A percentile compares a stretch with the other conserved stretches of the same genome.
These are phyloP conservation scores for Pichia sp. DNA, from an alignment of 1,139 yeast genomes.

Conservation along the genomic window DNA sequence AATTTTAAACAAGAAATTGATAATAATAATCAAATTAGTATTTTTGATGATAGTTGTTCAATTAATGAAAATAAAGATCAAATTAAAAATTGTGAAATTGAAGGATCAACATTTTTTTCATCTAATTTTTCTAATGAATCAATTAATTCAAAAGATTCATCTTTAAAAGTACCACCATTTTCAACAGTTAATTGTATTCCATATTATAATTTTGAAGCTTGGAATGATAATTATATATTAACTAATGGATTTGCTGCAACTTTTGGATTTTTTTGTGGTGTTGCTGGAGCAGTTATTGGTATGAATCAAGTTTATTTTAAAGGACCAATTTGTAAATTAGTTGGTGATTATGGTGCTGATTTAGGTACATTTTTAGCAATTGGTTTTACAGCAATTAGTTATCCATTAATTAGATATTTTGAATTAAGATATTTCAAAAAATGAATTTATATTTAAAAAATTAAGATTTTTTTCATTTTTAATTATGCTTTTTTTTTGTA, in stretches of 20 bases:
- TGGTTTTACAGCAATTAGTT: constrained; percentile 62
- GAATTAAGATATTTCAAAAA: constrained; percentile 52
- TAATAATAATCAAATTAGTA: not conserved
- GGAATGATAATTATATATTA: constrained; percentile 48
- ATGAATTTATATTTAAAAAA: not conserved
- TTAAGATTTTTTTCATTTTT: not conserved
- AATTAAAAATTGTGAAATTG: constrained; percentile 2
- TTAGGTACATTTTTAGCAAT: constrained; percentile 77
- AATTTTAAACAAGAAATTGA: not conserved
- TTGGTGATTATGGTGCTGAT: constrained; percentile 77
- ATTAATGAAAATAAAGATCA: too few species aligned
- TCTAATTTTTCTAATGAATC: not conserved
- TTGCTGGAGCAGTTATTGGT: constrained; percentile 80
- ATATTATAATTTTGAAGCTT: constrained; percentile 56
- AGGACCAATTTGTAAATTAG: constrained; percentile 59
- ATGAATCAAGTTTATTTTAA: constrained; percentile 81
- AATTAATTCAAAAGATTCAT: not conserved
- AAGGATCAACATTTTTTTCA: not conserved
- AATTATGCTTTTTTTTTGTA: too few species aligned
- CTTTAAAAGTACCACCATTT: constrained; percentile 15
- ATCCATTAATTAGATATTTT: constrained; percentile 56
- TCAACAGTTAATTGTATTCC: constrained; percentile 21
- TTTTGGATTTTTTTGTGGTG: constrained; percentile 74
- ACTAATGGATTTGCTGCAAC: constrained; percentile 78
- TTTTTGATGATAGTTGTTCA: too few species aligned